Conservation (phyloP, 2,329 filamentous ascomycete species). For the Talaromyces sp. region DNA sequence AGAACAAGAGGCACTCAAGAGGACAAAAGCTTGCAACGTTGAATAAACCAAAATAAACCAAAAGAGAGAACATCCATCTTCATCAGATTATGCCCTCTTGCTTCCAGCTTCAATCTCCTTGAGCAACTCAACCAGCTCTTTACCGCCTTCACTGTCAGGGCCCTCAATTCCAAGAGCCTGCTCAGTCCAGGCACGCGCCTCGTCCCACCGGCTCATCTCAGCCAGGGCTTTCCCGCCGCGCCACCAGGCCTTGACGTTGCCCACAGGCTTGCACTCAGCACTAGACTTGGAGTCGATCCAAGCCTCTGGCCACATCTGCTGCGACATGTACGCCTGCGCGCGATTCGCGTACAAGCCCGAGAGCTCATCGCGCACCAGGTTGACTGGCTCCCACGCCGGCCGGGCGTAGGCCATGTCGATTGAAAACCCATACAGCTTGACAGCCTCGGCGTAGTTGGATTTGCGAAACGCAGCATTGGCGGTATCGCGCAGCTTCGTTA, state of each 20-base stretch:
- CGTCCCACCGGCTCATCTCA: constrained; percentile 84
- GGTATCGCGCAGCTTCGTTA: constrained; percentile 84
- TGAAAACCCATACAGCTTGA: constrained; percentile 77
- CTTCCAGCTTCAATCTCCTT: constrained; percentile 51
- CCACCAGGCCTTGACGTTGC: constrained; percentile 95
- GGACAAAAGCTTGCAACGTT: neutral
- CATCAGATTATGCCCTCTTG: constrained; percentile 7
- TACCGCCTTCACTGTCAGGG: constrained; percentile 44
- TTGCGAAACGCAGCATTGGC: constrained; percentile 82
- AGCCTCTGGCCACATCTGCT: constrained; percentile 77
- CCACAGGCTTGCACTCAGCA: constrained; percentile 78
- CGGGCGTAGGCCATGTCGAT: constrained; percentile 81
- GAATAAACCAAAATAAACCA: neutral
- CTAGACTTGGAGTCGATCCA: constrained; percentile 83
- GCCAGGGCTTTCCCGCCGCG: constrained; percentile 74
- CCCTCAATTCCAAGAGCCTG: constrained; percentile 79
- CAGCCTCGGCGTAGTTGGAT: constrained; percentile 66
- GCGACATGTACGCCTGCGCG: constrained; percentile 82
- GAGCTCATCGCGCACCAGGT: constrained; percentile 79
- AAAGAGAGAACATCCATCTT: neutral
- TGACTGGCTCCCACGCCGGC: constrained; percentile 81
- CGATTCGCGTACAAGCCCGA: constrained; percentile 76
- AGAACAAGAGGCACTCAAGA: neutral
- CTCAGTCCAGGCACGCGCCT: constrained; percentile 74
- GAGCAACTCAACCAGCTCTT: constrained; percentile 55